Base-by-base conservation (phyloP, 257 asterid species). In the Capsicum chinense region DNA sequence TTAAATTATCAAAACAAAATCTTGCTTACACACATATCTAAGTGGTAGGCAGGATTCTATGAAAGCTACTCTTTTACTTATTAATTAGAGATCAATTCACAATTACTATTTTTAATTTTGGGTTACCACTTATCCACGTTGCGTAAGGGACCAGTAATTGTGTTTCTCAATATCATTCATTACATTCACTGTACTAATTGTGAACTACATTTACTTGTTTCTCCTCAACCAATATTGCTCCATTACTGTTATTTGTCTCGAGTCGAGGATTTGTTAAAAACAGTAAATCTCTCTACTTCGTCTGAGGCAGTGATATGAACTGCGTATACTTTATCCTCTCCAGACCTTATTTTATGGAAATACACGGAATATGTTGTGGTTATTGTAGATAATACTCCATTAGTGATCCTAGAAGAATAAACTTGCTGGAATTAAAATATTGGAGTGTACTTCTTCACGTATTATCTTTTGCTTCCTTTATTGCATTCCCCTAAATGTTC, bases 1-100 rank as follows among this genome's bases (percentile, higher is more conserved):
- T n/a, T 67, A 67, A 67, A 37, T 37, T 1, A 15, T 69, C 78
- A 69, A 39, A 37, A 39, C 8, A 69, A 39, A 39, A 76, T 76
- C 63, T 50, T 21, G 63, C 63, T 52, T 76, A 76, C 81, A 13
- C 81, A 52, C 52, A 52, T 76, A 76, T 76, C 81, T 76, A 76
- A 76, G 48, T 21, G 81, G 48, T 76, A 76, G 81, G 63, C 62
- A 52, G 26, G 81, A 76, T 76, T 76, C 47, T 52, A 1, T 76
- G 63, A 76, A 12, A 76, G 63, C 62, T 71, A 71, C 79, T 17
- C 33, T 33, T 26, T 26, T 26, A 26, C 11, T 66, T 68, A 39
- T 69, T 68, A 14, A 39, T 15, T 68, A 16, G 1, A 26, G 26
- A 26, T 26, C 26, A 26, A 26, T 26, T 26, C 26, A 26, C 26